phyloP scores from a whole-genome alignment of 139 green algal genomes.

The Picochlorum sp. region DNA sequence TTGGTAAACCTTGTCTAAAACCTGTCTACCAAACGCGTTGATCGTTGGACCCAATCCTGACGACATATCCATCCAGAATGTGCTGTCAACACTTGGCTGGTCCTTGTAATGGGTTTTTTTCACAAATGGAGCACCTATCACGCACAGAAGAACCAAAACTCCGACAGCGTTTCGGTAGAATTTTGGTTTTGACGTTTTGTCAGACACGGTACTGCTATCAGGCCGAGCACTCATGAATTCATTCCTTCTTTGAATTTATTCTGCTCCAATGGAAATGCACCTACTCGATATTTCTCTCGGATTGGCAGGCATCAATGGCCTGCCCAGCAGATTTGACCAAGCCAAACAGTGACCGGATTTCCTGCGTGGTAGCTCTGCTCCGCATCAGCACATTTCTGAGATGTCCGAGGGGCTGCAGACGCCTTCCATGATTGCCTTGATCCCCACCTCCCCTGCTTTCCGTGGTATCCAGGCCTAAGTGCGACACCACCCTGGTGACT shows the following conservation, averaged over 20 bases:
- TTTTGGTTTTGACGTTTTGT: no score
- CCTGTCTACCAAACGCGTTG: not conserved
- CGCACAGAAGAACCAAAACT: no score
- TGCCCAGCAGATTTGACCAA: slow-evolving; percentile 15
- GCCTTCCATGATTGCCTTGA: slow-evolving; percentile 19
- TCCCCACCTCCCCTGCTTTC: slow-evolving; percentile 19
- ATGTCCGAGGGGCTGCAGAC: slow-evolving; percentile 15
- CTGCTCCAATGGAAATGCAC: no score
- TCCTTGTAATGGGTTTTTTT: no score
- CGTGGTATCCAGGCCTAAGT: slow-evolving; percentile 12
- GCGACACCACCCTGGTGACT: not conserved
- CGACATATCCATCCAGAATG: no score
- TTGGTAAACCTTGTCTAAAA: not conserved
- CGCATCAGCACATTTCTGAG: slow-evolving; percentile 18
- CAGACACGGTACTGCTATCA: no score
- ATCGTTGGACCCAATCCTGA: not conserved
- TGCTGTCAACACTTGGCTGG: no score
- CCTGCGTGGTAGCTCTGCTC: slow-evolving; percentile 12
- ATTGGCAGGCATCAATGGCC: not conserved
- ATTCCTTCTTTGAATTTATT: no score
- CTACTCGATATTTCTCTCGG: no score
- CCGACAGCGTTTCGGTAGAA: no score
- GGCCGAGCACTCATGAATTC: no score
- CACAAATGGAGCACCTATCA: no score
- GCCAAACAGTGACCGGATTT: slow-evolving; percentile 23